phyloP scores from a whole-genome alignment of 495 filamentous ascomycete genomes.

The Podospora tetraspora region DNA sequence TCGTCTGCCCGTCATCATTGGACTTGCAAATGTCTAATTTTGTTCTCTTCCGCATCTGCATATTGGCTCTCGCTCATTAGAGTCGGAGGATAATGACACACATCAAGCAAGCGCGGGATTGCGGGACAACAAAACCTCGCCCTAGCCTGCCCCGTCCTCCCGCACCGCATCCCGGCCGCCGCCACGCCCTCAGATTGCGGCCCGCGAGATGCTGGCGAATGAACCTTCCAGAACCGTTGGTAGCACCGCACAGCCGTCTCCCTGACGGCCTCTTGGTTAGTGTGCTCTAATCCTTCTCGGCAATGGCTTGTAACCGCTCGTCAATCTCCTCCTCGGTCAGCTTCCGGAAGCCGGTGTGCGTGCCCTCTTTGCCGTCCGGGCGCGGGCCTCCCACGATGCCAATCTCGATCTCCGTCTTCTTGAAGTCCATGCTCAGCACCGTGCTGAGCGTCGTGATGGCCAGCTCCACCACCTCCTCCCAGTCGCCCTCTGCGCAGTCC shows the following conservation, averaged over 20 bases:
- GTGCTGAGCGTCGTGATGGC: constrained; percentile 91
- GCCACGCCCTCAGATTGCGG: constrained; percentile 11
- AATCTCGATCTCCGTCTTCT: constrained; percentile 97
- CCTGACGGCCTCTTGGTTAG: constrained; percentile 6
- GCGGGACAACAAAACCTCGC: constrained; percentile 11
- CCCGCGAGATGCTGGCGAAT: constrained; percentile 11
- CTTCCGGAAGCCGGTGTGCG: constrained; percentile 71
- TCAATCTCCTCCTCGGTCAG: constrained; percentile 98
- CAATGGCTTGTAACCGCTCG: constrained; percentile 93
- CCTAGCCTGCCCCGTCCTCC: constrained; percentile 18
- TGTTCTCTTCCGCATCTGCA: constrained; percentile 19
- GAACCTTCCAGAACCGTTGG: constrained; percentile 10
- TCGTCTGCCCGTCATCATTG: not conserved
- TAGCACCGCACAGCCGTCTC: constrained; percentile 15
- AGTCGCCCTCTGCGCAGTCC: constrained; percentile 84
- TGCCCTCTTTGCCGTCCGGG: constrained; percentile 72
- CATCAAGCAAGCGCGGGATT: constrained; percentile 20
- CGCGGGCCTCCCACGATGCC: constrained; percentile 87
- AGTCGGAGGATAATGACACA: constrained; percentile 18
- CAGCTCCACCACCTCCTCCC: constrained; percentile 97
- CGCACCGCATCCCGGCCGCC: constrained; percentile 2
- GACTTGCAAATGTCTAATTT: constrained; percentile 16
- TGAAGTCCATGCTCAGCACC: constrained; percentile 97
- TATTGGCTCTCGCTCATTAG: constrained; percentile 17
- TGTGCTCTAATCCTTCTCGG: constrained; percentile 81